Evolutionary conservation across 768 basidiomycete genomes (phyloP).

Genomic region (Chiua virens): DNA sequence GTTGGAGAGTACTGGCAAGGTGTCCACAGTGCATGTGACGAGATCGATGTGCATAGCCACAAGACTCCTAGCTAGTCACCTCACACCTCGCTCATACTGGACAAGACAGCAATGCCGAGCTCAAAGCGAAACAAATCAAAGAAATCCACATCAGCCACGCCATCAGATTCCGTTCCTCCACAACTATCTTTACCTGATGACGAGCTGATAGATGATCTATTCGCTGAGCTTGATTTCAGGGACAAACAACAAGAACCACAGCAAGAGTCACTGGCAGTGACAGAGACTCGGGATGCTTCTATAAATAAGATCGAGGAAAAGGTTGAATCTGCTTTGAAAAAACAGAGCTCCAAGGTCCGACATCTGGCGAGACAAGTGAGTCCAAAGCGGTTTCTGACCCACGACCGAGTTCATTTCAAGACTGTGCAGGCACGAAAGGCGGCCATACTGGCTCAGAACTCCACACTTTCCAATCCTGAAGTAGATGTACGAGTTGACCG

Average conservation of each 20-base stretch:
- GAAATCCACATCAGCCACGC: slow-evolving; percentile 38
- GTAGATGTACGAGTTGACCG: slow-evolving; percentile 57
- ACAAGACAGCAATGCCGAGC: not conserved
- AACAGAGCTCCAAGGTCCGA: slow-evolving; percentile 60
- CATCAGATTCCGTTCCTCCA: slow-evolving; percentile 18
- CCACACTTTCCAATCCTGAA: slow-evolving; percentile 54
- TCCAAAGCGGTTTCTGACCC: not conserved
- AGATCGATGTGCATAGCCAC: too few species aligned
- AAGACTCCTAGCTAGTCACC: too few species aligned
- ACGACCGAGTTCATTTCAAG: not conserved
- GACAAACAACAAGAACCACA: slow-evolving; percentile 49
- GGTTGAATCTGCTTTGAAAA: slow-evolving; percentile 31
- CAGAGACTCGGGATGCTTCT: slow-evolving; percentile 40
- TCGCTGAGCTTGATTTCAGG: slow-evolving; percentile 72
- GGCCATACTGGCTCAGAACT: slow-evolving; percentile 56
- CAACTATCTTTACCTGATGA: slow-evolving; percentile 41
- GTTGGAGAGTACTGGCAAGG: too few species aligned
- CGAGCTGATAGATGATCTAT: slow-evolving; percentile 70
- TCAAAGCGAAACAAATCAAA: slow-evolving; percentile 60
- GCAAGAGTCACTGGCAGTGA: slow-evolving; percentile 44
- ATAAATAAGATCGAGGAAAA: slow-evolving; percentile 24
- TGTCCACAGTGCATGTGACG: too few species aligned
- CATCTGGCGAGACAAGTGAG: slow-evolving; percentile 72
- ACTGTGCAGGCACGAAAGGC: slow-evolving; percentile 65
- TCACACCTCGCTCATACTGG: too few species aligned